Base-by-base conservation (phyloP, 2,329 filamentous ascomycete genomes). In the Cercospora sp. region DNA sequence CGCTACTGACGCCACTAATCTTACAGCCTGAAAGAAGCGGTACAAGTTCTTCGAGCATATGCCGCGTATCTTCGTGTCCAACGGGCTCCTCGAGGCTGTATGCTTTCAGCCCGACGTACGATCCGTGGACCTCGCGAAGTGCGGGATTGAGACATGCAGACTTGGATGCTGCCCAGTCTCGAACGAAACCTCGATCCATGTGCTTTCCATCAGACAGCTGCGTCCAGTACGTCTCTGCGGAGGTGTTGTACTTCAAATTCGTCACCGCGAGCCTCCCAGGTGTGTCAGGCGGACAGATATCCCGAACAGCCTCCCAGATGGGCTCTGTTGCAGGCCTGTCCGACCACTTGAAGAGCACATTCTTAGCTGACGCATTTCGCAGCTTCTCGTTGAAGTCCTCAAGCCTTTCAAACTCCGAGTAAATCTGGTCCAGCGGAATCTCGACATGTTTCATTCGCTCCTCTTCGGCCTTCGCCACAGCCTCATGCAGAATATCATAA, bases 1-100 rank as follows among this genome's bases (percentile, higher is more conserved):
- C 83, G 68, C 83, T 84, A 73, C 82, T 84, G 69, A 80, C 75
- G 1, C 78, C 45, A 3, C 45, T 51, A 16, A 51, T 51, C 45
- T 51, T 51, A 20, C 45, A 51, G 20, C 45, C 45, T 23, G 45
- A 51, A 23, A 51, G 45, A 13, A 51, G 45, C 45, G 45, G 45
- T 20, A 51, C 45, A 51, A 51, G 45, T 23, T 26, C 45, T 51
- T 51, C 45, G 5, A 51, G 18, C 20, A 51, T 26, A 12, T 51
- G 20, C 18, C 45, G 20, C 45, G 45, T 51, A 13, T 51, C 12
- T 13, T 51, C 45, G 45, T 51, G 45, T 51, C 45, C 45, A 51
- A 51, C 45, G 20, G 45, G 45, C 45, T 51, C 18, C 20, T 51
- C 45, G 20, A 51, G 3, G 45, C 45, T 51, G 45, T 51, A 13